Conservation (phyloP, 2,329 filamentous ascomycete species). For the Calonectria naviculata region DNA sequence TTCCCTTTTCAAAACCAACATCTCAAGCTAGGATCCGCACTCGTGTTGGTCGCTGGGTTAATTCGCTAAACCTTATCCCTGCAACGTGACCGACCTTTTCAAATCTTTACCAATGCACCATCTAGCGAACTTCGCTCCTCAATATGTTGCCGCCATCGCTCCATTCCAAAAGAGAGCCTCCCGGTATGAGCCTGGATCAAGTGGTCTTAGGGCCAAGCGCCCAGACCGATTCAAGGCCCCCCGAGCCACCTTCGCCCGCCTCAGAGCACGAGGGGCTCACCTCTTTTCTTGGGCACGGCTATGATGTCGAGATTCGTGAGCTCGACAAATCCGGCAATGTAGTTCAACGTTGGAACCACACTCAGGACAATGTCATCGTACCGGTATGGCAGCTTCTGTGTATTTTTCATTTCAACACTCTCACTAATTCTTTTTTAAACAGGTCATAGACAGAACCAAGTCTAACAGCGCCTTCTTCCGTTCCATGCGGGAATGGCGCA, state of each 20-base stretch:
- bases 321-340: constrained; percentile 51
- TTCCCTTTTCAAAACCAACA: background rate
- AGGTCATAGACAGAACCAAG: constrained; percentile 38
- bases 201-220: background rate
- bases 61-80: background rate
- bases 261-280: constrained; percentile 34
- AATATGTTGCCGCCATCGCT: constrained; percentile 6
- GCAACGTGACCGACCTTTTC: background rate
- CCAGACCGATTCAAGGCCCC: background rate
- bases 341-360: constrained; percentile 49
- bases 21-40: too few relatives aligned
- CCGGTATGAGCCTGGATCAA: background rate
- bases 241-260: background rate
- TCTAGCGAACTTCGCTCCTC: background rate
- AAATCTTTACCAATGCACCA: background rate
- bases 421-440: background rate
- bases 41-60: background rate
- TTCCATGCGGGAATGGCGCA: constrained; percentile 49
- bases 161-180: background rate
- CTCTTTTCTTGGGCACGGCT: constrained; percentile 35
- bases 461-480: constrained; percentile 40
- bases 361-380: constrained; percentile 36
- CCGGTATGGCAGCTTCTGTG: constrained; percentile 33
- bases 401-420: too few relatives aligned
- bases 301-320: constrained; percentile 47